Evolutionary conservation across 1,139 yeast genomes (phyloP), one percentile per base, ranked within the genome.

Genomic region (Yamadazyma conglobata): DNA sequence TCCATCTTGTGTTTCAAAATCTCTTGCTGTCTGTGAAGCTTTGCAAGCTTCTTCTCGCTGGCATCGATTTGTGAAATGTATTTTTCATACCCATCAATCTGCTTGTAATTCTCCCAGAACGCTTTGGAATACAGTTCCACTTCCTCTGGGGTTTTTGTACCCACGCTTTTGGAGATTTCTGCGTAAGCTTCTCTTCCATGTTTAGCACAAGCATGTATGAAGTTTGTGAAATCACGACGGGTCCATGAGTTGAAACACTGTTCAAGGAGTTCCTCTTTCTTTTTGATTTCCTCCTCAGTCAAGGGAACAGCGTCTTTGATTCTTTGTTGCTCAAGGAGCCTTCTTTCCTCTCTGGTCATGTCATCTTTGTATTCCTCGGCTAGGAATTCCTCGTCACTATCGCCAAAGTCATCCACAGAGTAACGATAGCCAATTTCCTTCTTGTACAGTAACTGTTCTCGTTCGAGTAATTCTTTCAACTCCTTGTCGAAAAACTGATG

Each of bases 211-310:
- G 83, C 79, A 46, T 84, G 95, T 25, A 91, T 70, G 45, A 86
- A 89, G 39, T 83, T 81, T 27, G 91, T 77, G 52, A 91, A 87
- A 50, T 91, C 98, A 38, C 97, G 73, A 52, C 89, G 75, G 6
- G 87, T 72, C 96, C 97, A 91, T 37, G 67, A 69, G 25, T 74
- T 71, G 57, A 87, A 91, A 3, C 95, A 88, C 42, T 79, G 69
- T 3, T 60, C 65, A 8, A 85, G 59, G 19, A 82, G 63, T 38
- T 70, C 54, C 32, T 78, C 77, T 52, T 88, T 89, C 40, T 70
- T 65, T 25, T 60, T 66, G 26, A 68, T 67, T 47, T 91, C 96
- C 38, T 80, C 94, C 31, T 76, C 87, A 0, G 91, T 79, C 34
- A 88, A 67, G 2, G 91, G 89, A 27, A 63, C 72, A 0, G 85